phyloP scores from a whole-genome alignment of 345 rosid species.

The Sonneratia alba region DNA sequence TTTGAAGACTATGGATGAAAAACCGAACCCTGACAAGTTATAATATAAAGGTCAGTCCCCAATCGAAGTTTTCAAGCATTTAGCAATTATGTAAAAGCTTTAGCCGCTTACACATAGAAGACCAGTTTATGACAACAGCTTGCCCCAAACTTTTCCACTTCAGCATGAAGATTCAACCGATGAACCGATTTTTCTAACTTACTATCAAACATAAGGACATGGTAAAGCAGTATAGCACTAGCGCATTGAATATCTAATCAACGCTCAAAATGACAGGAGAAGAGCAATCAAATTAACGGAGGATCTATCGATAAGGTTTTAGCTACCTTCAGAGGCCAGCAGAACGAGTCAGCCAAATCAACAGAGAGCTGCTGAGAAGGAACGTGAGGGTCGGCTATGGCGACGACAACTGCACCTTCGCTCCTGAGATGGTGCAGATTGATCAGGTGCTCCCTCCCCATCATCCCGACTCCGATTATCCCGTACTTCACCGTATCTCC shows the following conservation, averaged over 20 bases:
- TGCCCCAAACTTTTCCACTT: not conserved
- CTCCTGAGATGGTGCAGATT: slow-evolving; percentile 70
- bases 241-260: not conserved
- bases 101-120: too few relatives aligned
- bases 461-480: slow-evolving; percentile 87
- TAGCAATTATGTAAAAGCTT: too few relatives aligned
- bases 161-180: not conserved
- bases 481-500: slow-evolving; percentile 42
- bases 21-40: not conserved
- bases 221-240: not conserved
- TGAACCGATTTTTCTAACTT: not conserved
- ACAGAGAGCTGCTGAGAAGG: slow-evolving; percentile 60
- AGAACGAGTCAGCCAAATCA: slow-evolving; percentile 48
- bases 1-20: not conserved
- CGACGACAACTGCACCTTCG: slow-evolving; percentile 56
- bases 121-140: too few relatives aligned
- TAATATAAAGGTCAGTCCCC: not conserved
- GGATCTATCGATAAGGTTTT: not conserved
- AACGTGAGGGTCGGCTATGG: slow-evolving; percentile 74
- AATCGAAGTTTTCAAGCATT: not conserved
- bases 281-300: not conserved
- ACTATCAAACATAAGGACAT: not conserved
- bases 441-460: slow-evolving; percentile 93
- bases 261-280: not conserved
- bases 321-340: slow-evolving; percentile 55